Conservation (phyloP, 2,329 filamentous ascomycete species). For the Rhynchosporium secalis region DNA sequence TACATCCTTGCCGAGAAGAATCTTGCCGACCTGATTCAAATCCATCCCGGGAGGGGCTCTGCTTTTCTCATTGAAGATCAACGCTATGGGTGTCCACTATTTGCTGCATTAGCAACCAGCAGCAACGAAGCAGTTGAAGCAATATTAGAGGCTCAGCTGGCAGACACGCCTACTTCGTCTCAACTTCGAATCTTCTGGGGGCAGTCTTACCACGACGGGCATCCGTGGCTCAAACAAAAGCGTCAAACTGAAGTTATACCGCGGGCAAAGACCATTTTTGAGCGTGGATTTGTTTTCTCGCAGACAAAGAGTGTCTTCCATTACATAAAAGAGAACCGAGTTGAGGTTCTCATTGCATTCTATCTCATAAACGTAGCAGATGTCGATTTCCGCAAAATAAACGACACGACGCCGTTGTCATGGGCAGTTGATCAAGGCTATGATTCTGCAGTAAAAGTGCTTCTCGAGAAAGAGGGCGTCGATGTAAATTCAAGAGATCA, state of each 20-base stretch:
- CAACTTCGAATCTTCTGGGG: neutral
- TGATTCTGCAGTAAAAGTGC: neutral
- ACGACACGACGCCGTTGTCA: neutral
- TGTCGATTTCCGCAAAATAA: neutral
- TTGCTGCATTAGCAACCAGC: conserved; percentile 39
- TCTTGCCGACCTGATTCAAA: conserved; percentile 36
- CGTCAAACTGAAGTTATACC: neutral
- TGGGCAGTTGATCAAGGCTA: neutral
- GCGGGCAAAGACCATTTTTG: neutral
- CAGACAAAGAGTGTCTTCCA: conserved; percentile 16
- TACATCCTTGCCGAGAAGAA: conserved; percentile 44
- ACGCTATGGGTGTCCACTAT: conserved; percentile 40
- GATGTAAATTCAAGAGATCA: conserved; percentile 18
- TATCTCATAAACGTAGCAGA: conserved; percentile 1
- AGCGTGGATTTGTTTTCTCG: conserved; percentile 9
- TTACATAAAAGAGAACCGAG: conserved; percentile 15
- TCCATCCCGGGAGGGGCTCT: conserved; percentile 24
- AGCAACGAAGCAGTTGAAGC: conserved; percentile 33
- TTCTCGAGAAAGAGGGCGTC: conserved; percentile 9
- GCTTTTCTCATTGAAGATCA: conserved; percentile 35
- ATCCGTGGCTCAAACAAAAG: neutral
- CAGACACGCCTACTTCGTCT: neutral
- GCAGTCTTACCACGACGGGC: neutral
- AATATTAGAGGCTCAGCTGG: conserved; percentile 26
- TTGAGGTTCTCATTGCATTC: conserved; percentile 22